Conservation (phyloP, 495 filamentous ascomycete genomes). For the Copromyces sp. region DNA sequence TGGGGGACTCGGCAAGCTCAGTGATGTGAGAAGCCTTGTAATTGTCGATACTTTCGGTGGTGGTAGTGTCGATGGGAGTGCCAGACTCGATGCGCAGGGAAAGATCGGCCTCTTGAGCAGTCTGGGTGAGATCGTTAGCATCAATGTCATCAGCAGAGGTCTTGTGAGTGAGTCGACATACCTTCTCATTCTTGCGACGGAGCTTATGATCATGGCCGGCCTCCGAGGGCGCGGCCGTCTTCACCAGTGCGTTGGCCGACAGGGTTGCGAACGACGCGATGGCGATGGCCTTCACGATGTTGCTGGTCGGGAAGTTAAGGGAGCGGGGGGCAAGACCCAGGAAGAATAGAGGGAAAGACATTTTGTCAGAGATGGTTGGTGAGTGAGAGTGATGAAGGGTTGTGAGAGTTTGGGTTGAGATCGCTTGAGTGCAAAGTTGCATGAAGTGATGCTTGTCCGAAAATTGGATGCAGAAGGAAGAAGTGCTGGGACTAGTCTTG, state of each 20-base stretch:
- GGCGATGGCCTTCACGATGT: background rate
- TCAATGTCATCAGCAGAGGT: background rate
- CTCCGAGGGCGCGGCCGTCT: background rate
- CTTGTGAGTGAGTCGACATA: background rate
- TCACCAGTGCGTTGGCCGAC: background rate
- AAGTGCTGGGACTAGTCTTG: background rate
- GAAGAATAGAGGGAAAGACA: background rate
- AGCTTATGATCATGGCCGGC: background rate
- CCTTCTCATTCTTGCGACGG: background rate
- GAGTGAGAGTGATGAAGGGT: background rate
- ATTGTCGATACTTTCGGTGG: background rate
- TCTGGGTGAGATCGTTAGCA: background rate
- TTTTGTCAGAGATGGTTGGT: background rate
- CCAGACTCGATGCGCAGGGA: background rate
- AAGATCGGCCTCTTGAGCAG: rapidly evolving
- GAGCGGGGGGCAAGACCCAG: background rate
- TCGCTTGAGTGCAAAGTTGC: background rate
- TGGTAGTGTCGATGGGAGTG: background rate
- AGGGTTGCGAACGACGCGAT: background rate
- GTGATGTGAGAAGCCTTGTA: background rate
- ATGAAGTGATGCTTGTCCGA: background rate
- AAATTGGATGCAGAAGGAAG: background rate
- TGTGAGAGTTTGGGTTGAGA: background rate
- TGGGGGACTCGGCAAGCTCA: rapidly evolving
- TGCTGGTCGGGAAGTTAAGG: background rate